Base-by-base conservation (phyloP, 1,284 basidiomycete genomes). In the Leccinum brunneo-olivaceum region DNA sequence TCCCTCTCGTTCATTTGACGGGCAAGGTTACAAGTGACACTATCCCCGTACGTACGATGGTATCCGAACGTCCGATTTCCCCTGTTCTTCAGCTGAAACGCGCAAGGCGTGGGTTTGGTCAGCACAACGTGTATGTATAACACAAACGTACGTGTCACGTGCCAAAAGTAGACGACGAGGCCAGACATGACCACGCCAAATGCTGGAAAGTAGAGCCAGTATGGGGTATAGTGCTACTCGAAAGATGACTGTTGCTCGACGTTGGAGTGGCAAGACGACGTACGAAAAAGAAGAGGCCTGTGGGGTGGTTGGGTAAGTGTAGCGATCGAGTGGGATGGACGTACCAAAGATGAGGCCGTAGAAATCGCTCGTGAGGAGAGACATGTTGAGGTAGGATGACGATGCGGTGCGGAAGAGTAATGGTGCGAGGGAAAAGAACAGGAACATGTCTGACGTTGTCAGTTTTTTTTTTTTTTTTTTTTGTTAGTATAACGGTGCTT, bases 281-380 rank as follows among this genome's bases (percentile, higher is more conserved):
- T 54, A 82, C 79, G 56, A 76, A 85, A 50, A 85, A 71, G 61
- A 79, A 76, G 38, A 88, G 65, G 5, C 84, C 81, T 81, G 27
- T n/a, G n/a, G n/a, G n/a, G n/a, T n/a, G n/a, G n/a, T n/a, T n/a
- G n/a, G n/a, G n/a, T n/a, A n/a, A n/a, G n/a, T n/a, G n/a, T n/a
- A n/a, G n/a, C n/a, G n/a, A n/a, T n/a, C n/a, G n/a, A n/a, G n/a
- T n/a, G n/a, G n/a, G n/a, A n/a, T n/a, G n/a, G n/a, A 68, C 73
- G 43, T 55, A 76, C 86, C 89, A 52, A 92, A 87, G 9, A 90
- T 66, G 24, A 92, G 71, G 14, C 88, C 86, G 56, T 84, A 92
- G 57, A 91, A 92, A 65, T 91, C 86, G 59, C 81, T 83, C 9
- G 89, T 84, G n/a, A 92, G 74, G 11, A 92, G 63, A 50, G 81